Evolutionary conservation across 257 asterid species (phyloP), one percentile per base, ranked within the genome.

Genomic region (Jacaranda mimosifolia): DNA sequence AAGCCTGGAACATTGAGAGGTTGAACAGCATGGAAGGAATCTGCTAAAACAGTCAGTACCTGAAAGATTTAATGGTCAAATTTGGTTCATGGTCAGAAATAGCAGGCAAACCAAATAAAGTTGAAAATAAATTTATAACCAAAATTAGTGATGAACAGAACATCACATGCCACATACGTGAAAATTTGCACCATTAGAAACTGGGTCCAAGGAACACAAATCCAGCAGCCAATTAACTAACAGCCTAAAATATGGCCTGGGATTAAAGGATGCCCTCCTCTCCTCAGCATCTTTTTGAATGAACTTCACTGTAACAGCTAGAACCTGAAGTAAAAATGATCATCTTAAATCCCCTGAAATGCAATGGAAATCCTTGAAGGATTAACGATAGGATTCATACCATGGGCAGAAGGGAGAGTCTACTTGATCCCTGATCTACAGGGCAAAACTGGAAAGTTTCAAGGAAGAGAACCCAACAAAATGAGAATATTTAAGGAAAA

Each of bases 1-100:
- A 96, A 96, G 52, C 97, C 98, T 71, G 99, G 97, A 85, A 93
- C 85, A 85, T 91, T 93, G 74, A 91, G 95, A 67, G 99, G 99
- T 86, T 96, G 99, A 80, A 96, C 85, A 72, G 98, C 95, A 82
- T 96, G 98, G 82, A 95, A 93, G 39, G 92, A 80, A 85, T 91
- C 91, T 53, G 97, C 97, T 66, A 95, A 84, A 82, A 95, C 96
- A 42, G 96, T 93, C 88, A 96, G 77, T 57, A 91, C 97, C 99
- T 96, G 82, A 72, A 51, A 68, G 74, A 73, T 26, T 26, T 26
- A 26, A 26, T 26, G 32, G 32, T 26, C 32, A 26, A 26, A 26
- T 26, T 26, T 26, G 32, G 32, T 70, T 39, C 18, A 63, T 39
- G 19, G 39, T 45, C 21, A 63, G 52, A 49, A 43, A 64, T 4